Percentiles rank a stretch among this genome's conserved stretches.
phyloP scores from a whole-genome alignment of 495 filamentous ascomycete genomes.

The Aspergillus asperescens region DNA sequence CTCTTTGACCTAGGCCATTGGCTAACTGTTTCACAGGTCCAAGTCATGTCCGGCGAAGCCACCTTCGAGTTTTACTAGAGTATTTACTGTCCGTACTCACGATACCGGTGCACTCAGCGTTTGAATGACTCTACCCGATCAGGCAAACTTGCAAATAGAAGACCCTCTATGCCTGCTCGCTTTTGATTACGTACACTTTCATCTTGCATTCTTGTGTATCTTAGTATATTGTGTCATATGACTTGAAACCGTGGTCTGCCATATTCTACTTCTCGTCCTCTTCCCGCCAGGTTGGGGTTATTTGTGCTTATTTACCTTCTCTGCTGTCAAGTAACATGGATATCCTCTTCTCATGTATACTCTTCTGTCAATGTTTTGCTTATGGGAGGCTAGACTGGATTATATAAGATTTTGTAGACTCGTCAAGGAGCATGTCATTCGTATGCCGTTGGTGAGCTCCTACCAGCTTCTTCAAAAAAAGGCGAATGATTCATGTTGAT shows the following conservation, averaged over 20 bases:
- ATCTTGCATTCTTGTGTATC: conserved; percentile 38
- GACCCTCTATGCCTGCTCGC: conserved; percentile 16
- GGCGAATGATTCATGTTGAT: no score
- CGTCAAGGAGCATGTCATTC: neutral
- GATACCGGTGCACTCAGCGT: conserved; percentile 3
- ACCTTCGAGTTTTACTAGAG: conserved; percentile 42
- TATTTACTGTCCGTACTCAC: neutral
- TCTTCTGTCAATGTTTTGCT: conserved; percentile 3
- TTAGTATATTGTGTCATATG: conserved; percentile 36
- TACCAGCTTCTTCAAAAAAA: neutral
- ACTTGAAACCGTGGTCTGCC: conserved; percentile 31
- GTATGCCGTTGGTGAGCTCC: neutral
- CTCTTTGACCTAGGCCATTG: neutral
- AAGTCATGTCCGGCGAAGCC: conserved; percentile 43
- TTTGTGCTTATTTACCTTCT: conserved; percentile 25
- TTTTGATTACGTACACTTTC: conserved; percentile 14
- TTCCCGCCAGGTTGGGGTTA: conserved; percentile 13
- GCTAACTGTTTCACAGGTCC: conserved; percentile 28
- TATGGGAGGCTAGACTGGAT: neutral
- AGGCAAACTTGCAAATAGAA: conserved; percentile 17
- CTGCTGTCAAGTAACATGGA: conserved; percentile 21
- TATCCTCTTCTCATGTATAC: conserved; percentile 17
- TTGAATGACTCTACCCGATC: conserved; percentile 14
- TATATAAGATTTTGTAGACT: neutral
- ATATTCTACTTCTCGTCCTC: conserved; percentile 21